Conservation (phyloP, 1,284 basidiomycete species). For the Papiliotrema nemorosa region DNA sequence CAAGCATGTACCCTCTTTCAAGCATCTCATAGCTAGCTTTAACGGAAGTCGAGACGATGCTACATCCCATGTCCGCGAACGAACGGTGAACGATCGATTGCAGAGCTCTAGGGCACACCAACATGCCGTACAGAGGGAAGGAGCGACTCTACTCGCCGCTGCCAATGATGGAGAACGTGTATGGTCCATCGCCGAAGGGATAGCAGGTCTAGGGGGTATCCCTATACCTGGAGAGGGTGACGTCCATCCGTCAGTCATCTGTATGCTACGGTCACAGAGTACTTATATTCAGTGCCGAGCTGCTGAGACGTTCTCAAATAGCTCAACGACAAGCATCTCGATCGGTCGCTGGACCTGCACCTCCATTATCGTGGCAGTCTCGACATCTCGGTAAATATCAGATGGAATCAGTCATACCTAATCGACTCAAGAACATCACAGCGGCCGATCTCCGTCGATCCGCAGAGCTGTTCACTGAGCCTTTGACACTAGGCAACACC, state of each 20-base stretch:
- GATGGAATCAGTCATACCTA: no score
- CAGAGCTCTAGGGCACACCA: constrained; percentile 13
- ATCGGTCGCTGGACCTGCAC: constrained; percentile 36
- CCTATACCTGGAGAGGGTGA: constrained; percentile 13
- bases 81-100: constrained; percentile 31
- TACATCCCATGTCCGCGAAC: constrained; percentile 4
- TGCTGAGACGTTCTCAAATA: constrained; percentile 25
- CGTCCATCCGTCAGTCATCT: constrained; percentile 32
- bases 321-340: constrained; percentile 28
- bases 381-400: neutral
- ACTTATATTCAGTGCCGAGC: constrained; percentile 26
- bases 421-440: no score
- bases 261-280: neutral
- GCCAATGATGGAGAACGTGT: constrained; percentile 3
- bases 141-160: no score
- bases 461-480: neutral
- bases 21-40: constrained; percentile 29
- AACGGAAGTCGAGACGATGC: neutral
- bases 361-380: constrained; percentile 34
- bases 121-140: neutral
- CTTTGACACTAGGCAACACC: neutral
- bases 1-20: constrained; percentile 42
- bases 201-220: neutral
- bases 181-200: constrained; percentile 10
- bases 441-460: neutral